These are phyloP conservation scores for Cucurbita ficifolia DNA, from an alignment of 306 rosid species.

Conservation along the genomic window DNA sequence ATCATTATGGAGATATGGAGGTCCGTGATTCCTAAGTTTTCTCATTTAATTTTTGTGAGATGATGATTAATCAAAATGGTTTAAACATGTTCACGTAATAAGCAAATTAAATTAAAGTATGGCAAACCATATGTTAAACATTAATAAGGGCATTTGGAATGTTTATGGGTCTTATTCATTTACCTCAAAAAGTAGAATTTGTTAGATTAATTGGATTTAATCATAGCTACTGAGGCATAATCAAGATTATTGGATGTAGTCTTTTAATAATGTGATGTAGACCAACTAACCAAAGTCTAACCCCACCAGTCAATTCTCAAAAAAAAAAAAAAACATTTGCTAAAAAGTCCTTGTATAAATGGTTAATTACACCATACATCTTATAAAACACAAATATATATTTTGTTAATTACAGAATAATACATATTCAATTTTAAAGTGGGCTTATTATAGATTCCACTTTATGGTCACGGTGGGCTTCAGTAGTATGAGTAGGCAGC, in stretches of 20 bases:
- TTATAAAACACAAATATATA: too few relatives aligned
- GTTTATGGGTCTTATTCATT: neutral
- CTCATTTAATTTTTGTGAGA: neutral
- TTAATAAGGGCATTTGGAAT: neutral
- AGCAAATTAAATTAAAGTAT: neutral
- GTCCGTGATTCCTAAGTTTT: neutral
- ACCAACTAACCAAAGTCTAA: neutral
- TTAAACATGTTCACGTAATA: too few relatives aligned
- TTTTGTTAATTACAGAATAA: too few relatives aligned
- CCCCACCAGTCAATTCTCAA: slow-evolving; percentile 1
- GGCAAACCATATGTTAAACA: neutral
- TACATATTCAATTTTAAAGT: neutral
- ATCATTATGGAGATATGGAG: too few relatives aligned
- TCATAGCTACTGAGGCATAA: neutral
- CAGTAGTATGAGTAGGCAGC: neutral
- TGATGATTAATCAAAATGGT: neutral
- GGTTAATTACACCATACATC: neutral
- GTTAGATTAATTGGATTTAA: slow-evolving; percentile 2
- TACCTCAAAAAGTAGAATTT: neutral
- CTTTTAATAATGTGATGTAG: neutral
- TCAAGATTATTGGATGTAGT: neutral
- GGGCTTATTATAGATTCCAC: neutral
- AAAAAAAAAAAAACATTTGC: too few relatives aligned
- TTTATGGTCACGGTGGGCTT: neutral
- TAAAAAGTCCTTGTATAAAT: neutral